Percentiles rank a stretch among this genome's conserved stretches.
These are phyloP conservation scores for Paecilomyces sp. DNA, from an alignment of 2,329 filamentous ascomycete genomes.

Conservation along the genomic window DNA sequence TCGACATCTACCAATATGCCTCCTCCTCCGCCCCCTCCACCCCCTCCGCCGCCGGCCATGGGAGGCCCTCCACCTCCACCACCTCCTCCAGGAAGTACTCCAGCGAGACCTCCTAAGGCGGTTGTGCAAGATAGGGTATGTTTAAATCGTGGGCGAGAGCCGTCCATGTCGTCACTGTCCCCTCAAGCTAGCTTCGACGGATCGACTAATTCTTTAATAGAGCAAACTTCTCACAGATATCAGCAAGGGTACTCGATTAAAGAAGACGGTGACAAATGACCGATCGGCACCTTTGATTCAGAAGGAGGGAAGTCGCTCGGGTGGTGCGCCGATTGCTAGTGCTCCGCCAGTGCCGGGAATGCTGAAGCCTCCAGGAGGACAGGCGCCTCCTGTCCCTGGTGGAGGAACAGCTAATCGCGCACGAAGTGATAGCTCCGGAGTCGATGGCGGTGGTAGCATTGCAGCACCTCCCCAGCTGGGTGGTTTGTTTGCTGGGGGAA, in stretches of 20 bases:
- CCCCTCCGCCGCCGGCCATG: conserved; percentile 56
- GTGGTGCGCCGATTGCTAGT: conserved; percentile 59
- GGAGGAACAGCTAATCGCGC: conserved; percentile 50
- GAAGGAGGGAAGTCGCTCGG: conserved; percentile 48
- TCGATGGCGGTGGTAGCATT: conserved; percentile 35
- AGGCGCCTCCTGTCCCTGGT: conserved; percentile 64
- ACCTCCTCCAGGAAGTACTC: conserved; percentile 54
- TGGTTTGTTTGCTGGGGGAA: conserved; percentile 85
- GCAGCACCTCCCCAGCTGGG: conserved; percentile 71
- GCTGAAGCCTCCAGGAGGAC: conserved; percentile 51
- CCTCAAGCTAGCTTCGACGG: neutral
- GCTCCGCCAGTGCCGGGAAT: conserved; percentile 74
- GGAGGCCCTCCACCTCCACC: conserved; percentile 56
- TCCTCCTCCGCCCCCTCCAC: conserved; percentile 60
- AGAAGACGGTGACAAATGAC: conserved; percentile 86
- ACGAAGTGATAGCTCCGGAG: conserved; percentile 72
- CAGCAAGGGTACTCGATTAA: conserved; percentile 68
- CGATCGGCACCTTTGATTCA: conserved; percentile 71
- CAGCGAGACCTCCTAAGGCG: conserved; percentile 50
- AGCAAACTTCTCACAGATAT: conserved; percentile 85
- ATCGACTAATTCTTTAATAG: conserved; percentile 42
- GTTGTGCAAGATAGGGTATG: conserved; percentile 57
- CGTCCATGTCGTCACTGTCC: neutral
- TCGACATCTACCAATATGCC: conserved; percentile 26
- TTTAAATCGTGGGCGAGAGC: conserved; percentile 9